Percentiles rank a stretch among this genome's conserved stretches.
phyloP scores from a whole-genome alignment of 495 filamentous ascomycete genomes.

The Aspergillus diversus region DNA sequence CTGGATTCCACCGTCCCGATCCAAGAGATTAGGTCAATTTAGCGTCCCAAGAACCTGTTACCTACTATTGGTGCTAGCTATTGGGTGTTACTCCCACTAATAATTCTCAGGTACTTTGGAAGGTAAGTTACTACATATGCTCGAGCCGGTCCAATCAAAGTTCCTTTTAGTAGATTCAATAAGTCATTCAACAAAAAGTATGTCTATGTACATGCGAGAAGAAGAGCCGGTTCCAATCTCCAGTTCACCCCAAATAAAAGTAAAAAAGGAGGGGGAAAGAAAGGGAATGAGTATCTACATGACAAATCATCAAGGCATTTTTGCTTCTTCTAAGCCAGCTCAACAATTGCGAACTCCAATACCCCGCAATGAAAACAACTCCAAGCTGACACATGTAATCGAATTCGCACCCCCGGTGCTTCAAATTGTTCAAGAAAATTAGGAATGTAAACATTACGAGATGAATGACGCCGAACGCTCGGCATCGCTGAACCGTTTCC shows the following conservation, averaged over 20 bases:
- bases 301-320: slow-evolving; percentile 12
- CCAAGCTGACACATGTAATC: neutral
- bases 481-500: neutral
- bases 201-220: neutral
- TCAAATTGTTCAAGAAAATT: slow-evolving; percentile 25
- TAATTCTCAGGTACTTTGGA: too few relatives aligned
- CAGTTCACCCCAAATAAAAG: too few relatives aligned
- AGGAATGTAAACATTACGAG: slow-evolving; percentile 34
- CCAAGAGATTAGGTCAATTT: neutral
- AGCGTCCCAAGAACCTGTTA: too few relatives aligned
- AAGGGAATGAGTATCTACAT: slow-evolving; percentile 15
- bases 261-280: neutral
- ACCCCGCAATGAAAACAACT: neutral
- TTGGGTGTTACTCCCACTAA: neutral
- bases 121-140: too few relatives aligned
- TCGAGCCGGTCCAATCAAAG: neutral
- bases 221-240: too few relatives aligned
- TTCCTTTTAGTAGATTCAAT: neutral
- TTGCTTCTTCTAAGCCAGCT: slow-evolving; percentile 7
- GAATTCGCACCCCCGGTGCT: neutral
- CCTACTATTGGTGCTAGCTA: neutral
- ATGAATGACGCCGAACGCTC: neutral
- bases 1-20: neutral
- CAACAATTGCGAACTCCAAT: neutral
- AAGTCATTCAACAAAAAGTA: neutral